Conservation (phyloP, 768 basidiomycete species). For the Floccularia luteovirens region DNA sequence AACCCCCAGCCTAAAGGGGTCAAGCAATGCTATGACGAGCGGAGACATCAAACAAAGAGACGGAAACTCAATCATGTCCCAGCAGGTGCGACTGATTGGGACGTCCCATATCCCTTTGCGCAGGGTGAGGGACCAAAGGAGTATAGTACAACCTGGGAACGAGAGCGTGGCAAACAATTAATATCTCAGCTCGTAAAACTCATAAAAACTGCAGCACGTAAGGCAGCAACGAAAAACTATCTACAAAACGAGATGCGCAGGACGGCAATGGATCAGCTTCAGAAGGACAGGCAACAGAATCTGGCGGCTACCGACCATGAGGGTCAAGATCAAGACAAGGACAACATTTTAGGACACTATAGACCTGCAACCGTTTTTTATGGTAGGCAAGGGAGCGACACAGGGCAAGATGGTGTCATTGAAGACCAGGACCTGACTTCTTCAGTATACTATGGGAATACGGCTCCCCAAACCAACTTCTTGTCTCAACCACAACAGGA, state of each 20-base stretch:
- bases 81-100: slow-evolving; percentile 78
- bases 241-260: slow-evolving; percentile 15
- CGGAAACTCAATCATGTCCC: slow-evolving; percentile 63
- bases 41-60: slow-evolving; percentile 32
- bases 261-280: slow-evolving; percentile 6
- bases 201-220: slow-evolving; percentile 52
- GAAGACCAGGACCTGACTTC: neutral
- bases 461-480: slow-evolving; percentile 2
- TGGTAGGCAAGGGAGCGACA: slow-evolving; percentile 12
- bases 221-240: slow-evolving; percentile 51
- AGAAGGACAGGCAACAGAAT: neutral
- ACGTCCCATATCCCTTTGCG: slow-evolving; percentile 72
- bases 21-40: neutral
- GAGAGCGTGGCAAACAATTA: slow-evolving; percentile 53
- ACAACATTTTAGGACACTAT: slow-evolving; percentile 18
- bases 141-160: slow-evolving; percentile 62
- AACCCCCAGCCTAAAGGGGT: slow-evolving; percentile 1
- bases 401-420: neutral
- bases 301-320: neutral
- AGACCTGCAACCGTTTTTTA: slow-evolving; percentile 23
- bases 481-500: slow-evolving; percentile 9
- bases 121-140: slow-evolving; percentile 62
- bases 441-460: slow-evolving; percentile 1
- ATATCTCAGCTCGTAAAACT: slow-evolving; percentile 53
- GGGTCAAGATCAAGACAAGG: neutral